Evolutionary conservation across 768 basidiomycete genomes (phyloP).

Genomic region (Russula vinacea): DNA sequence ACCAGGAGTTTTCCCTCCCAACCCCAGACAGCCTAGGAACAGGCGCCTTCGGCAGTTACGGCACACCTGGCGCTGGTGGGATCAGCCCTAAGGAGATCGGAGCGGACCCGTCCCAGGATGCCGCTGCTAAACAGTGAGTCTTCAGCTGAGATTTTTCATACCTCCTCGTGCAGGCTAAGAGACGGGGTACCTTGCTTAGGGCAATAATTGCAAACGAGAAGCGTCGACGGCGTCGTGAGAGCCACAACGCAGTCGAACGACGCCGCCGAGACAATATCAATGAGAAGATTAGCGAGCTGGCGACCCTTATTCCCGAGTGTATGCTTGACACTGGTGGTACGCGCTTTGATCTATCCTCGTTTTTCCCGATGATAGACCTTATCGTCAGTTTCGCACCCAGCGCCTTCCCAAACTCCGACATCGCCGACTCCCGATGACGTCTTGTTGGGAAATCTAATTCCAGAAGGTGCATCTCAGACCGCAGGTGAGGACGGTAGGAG

Average conservation of each 20-base stretch:
- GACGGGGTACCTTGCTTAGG: slow-evolving; percentile 30
- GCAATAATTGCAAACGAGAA: slow-evolving; percentile 75
- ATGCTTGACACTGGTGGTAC: slow-evolving; percentile 60
- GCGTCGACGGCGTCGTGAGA: slow-evolving; percentile 72
- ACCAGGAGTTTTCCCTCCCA: slow-evolving; percentile 33
- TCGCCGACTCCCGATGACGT: slow-evolving; percentile 31
- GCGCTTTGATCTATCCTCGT: slow-evolving; percentile 25
- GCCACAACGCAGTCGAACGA: slow-evolving; percentile 90
- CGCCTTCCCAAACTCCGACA: slow-evolving; percentile 27
- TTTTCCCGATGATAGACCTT: background rate
- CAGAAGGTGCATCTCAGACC: slow-evolving; percentile 14
- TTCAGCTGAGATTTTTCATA: background rate
- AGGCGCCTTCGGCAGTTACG: slow-evolving; percentile 26
- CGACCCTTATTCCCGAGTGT: slow-evolving; percentile 83
- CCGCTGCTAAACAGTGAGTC: slow-evolving; percentile 43
- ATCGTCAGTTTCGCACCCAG: slow-evolving; percentile 1
- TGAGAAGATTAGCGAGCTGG: slow-evolving; percentile 89
- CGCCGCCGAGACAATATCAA: slow-evolving; percentile 90
- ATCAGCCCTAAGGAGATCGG: slow-evolving; percentile 39
- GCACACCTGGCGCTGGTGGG: slow-evolving; percentile 31
- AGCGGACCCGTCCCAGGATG: slow-evolving; percentile 32
- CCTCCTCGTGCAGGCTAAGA: background rate
- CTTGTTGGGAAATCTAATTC: slow-evolving; percentile 27
- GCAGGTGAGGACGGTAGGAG: slow-evolving; percentile 33
- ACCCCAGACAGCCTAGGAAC: slow-evolving; percentile 35